Evolutionary conservation across 2,329 filamentous ascomycete species (phyloP).

Genomic region (Aulographum hederae): DNA sequence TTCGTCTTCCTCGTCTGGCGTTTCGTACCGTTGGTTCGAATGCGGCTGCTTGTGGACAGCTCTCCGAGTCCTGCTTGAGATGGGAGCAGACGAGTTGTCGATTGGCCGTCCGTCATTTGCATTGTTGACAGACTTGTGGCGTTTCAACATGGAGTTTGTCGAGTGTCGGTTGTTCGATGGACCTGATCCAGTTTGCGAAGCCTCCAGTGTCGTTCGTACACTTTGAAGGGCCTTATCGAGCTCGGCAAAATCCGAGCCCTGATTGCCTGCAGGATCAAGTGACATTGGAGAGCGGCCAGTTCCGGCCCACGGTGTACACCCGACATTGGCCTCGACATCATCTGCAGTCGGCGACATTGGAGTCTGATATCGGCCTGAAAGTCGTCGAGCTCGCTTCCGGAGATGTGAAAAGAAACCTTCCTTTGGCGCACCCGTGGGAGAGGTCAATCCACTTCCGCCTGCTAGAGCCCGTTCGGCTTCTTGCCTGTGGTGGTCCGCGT

Average conservation of each 20-base stretch:
- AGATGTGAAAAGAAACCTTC: constrained; percentile 98
- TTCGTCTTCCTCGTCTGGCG: constrained; percentile 91
- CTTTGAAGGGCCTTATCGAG: constrained; percentile 42
- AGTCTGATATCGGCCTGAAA: constrained; percentile 79
- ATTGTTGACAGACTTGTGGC: constrained; percentile 23
- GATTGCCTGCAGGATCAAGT: constrained; percentile 38
- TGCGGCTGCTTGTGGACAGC: constrained; percentile 52
- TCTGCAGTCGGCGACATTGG: constrained; percentile 64
- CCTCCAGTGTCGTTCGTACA: constrained; percentile 40
- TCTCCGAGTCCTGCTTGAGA: constrained; percentile 64
- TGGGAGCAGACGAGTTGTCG: constrained; percentile 28
- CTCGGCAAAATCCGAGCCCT: constrained; percentile 37
- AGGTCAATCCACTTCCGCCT: constrained; percentile 56
- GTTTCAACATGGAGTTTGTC: constrained; percentile 21
- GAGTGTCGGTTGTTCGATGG: not conserved
- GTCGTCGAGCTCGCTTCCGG: constrained; percentile 74
- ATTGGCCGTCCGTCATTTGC: constrained; percentile 5
- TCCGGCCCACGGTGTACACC: constrained; percentile 67
- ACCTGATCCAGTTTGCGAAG: constrained; percentile 7
- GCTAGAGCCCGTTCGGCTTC: constrained; percentile 84
- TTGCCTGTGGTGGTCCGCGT: constrained; percentile 73
- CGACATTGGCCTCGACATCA: constrained; percentile 82
- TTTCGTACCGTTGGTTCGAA: constrained; percentile 73
- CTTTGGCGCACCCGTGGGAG: constrained; percentile 63
- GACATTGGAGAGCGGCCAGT: constrained; percentile 61